Evolutionary conservation across 805 yeast genomes (phyloP).

Genomic region (Myxozyma kluyveri): DNA sequence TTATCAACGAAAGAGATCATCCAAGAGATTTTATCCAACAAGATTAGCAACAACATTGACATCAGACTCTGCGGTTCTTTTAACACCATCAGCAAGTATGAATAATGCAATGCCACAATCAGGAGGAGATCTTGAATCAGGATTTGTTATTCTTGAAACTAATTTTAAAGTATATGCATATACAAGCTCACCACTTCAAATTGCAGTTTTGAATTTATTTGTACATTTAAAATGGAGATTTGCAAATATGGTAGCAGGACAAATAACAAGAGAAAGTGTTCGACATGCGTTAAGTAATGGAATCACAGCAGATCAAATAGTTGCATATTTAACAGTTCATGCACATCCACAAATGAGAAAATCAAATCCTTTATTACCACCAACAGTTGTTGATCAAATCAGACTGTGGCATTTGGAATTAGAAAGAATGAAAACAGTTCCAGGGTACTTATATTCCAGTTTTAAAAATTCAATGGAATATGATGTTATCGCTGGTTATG

Average conservation of each 20-base stretch:
- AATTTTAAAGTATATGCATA: slow-evolving; percentile 75
- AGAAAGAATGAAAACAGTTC: slow-evolving; percentile 83
- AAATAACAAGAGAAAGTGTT: slow-evolving; percentile 86
- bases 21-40: slow-evolving; percentile 80
- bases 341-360: slow-evolving; percentile 90
- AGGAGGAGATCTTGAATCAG: slow-evolving; percentile 40
- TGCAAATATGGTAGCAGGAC: slow-evolving; percentile 89
- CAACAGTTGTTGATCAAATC: slow-evolving; percentile 96
- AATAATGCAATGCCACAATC: slow-evolving; percentile 62
- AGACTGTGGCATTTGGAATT: slow-evolving; percentile 93
- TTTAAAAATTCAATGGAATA: slow-evolving; percentile 76
- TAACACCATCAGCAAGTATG: slow-evolving; percentile 73
- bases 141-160: slow-evolving; percentile 86
- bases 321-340: slow-evolving; percentile 82
- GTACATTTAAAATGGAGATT: slow-evolving; percentile 83
- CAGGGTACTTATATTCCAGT: slow-evolving; percentile 85
- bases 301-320: slow-evolving; percentile 91
- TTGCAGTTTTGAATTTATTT: slow-evolving; percentile 85
- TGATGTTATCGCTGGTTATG: slow-evolving; percentile 67
- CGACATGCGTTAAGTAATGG: slow-evolving; percentile 81
- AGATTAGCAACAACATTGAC: slow-evolving; percentile 85
- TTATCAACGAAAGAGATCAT: slow-evolving; percentile 57
- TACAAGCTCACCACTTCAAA: slow-evolving; percentile 74
- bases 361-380: slow-evolving; percentile 70
- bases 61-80: slow-evolving; percentile 69